Evolutionary conservation across 371 early-diverging fungal species (phyloP).

Genomic region (Nematocida parisii): DNA sequence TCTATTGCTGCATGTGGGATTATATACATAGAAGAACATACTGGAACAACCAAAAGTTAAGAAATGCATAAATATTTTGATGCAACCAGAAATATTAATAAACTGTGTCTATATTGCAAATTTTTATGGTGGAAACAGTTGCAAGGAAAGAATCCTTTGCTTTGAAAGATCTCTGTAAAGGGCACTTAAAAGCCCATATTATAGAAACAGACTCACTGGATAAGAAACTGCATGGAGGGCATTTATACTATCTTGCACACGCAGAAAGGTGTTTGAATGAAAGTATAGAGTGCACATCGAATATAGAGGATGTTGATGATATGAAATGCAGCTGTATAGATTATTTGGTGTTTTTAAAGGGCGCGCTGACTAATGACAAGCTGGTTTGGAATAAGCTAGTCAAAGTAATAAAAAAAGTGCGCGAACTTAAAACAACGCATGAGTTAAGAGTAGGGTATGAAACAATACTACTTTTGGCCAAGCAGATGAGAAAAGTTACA

Average conservation of each 20-base stretch:
- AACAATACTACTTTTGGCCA: constrained; percentile 5
- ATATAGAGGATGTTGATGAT: not conserved
- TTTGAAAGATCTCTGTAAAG: constrained; percentile 3
- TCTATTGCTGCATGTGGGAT: not conserved
- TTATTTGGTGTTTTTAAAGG: constrained; percentile 28
- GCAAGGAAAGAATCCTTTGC: not conserved
- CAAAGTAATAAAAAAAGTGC: not conserved
- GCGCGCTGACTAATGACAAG: not conserved
- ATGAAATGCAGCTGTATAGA: not conserved
- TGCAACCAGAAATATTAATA: no score
- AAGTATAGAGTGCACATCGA: not conserved
- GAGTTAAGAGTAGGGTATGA: constrained; percentile 39
- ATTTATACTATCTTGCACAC: not conserved
- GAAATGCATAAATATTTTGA: no score
- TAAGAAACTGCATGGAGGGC: constrained; percentile 7
- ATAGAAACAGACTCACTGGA: constrained; percentile 12
- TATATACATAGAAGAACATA: not conserved
- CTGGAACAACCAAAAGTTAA: no score
- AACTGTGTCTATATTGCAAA: not conserved
- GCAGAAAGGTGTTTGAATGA: not conserved
- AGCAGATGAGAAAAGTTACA: constrained; percentile 10
- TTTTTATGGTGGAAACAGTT: not conserved
- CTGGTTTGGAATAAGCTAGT: not conserved
- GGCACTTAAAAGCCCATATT: not conserved
- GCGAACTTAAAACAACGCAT: constrained; percentile 8